phyloP scores from a whole-genome alignment of 1,284 basidiomycete species.

The Trametes polyzona region DNA sequence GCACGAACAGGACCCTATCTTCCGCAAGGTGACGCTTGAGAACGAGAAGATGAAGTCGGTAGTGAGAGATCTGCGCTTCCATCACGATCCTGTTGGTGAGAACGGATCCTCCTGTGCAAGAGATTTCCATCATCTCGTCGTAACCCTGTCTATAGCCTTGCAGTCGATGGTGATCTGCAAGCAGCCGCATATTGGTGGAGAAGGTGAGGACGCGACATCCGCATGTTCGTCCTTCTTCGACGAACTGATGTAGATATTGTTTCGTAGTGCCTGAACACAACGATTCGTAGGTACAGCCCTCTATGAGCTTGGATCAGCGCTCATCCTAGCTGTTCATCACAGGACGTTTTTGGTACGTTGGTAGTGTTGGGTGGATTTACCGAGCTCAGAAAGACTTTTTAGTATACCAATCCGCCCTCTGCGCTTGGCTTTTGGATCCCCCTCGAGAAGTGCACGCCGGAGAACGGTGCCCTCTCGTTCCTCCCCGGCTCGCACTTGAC shows the following conservation, averaged over 20 bases:
- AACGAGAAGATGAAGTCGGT: slow-evolving; percentile 69
- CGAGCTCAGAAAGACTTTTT: no score
- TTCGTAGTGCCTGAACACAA: slow-evolving; percentile 73
- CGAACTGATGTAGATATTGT: background rate
- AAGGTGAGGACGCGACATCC: slow-evolving; percentile 59
- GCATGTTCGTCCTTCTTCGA: background rate
- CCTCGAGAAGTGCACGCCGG: slow-evolving; percentile 82
- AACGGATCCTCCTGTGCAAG: no score
- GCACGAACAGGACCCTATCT: slow-evolving; percentile 84
- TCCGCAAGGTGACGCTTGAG: slow-evolving; percentile 77
- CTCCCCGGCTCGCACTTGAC: slow-evolving; percentile 88
- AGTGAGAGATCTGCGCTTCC: slow-evolving; percentile 77
- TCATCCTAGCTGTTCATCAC: background rate
- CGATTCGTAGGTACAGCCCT: slow-evolving; percentile 70
- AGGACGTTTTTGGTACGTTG: slow-evolving; percentile 74
- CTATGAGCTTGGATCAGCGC: background rate
- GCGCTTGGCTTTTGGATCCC: slow-evolving; percentile 98
- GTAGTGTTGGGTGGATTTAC: background rate
- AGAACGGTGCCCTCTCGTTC: slow-evolving; percentile 91
- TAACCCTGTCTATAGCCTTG: slow-evolving; percentile 72
- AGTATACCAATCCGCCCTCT: slow-evolving; percentile 92
- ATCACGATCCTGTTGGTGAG: slow-evolving; percentile 80
- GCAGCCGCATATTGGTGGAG: slow-evolving; percentile 86
- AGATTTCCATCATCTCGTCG: no score
- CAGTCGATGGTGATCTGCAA: slow-evolving; percentile 97